Conservation (phyloP, 2,329 filamentous ascomycete species). For the Teratosphaeriaceae sp. region DNA sequence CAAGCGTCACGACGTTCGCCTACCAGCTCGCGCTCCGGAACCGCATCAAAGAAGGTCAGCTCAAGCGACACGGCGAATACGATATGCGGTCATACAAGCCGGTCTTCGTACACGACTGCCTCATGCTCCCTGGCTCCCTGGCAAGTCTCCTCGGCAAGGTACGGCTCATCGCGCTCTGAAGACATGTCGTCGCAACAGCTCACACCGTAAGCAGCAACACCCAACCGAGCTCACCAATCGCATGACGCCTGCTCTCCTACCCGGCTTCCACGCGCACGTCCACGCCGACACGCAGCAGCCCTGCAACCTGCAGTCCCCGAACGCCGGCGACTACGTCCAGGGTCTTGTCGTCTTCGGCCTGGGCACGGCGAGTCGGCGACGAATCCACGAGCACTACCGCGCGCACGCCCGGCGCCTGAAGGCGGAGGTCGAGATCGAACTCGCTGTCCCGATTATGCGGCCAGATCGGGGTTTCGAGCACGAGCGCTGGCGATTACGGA, state of each 20-base stretch:
- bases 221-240: constrained; percentile 13
- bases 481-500: constrained; percentile 12
- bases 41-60: constrained; percentile 14
- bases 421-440: constrained; percentile 19
- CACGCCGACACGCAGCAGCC: constrained; percentile 14
- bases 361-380: constrained; percentile 12
- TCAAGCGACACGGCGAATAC: constrained; percentile 47
- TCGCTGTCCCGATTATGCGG: constrained; percentile 5
- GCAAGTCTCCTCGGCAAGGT: constrained; percentile 25
- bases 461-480: neutral
- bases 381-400: constrained; percentile 22
- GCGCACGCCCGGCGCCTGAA: constrained; percentile 11
- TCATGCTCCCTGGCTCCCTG: constrained; percentile 43
- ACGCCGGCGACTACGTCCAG: constrained; percentile 16
- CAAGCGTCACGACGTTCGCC: constrained; percentile 13
- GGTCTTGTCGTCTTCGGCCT: constrained; percentile 25
- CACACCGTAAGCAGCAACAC: constrained; percentile 12
- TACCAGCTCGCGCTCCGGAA: constrained; percentile 23
- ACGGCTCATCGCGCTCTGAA: neutral
- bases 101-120: constrained; percentile 45
- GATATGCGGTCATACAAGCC: constrained; percentile 48
- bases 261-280: constrained; percentile 16
- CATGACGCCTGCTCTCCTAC: constrained; percentile 24
- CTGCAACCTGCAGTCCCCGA: constrained; percentile 15
- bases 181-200: neutral